These are phyloP conservation scores for Chamaenerion angustifolium DNA, from an alignment of 345 rosid species.

Conservation along the genomic window DNA sequence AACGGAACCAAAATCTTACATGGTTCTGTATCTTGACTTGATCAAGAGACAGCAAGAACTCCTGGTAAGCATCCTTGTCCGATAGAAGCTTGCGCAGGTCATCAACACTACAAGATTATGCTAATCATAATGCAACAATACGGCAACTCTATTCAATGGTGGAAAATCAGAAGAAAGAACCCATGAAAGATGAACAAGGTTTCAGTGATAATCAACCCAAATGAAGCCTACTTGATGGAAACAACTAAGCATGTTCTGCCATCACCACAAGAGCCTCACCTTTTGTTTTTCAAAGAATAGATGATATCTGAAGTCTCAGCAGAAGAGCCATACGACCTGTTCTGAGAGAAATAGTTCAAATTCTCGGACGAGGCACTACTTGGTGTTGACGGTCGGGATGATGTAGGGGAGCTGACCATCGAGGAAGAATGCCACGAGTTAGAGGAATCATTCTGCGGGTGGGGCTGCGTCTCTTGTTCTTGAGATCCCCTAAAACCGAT, in stretches of 20 bases:
- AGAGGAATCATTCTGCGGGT: conserved; percentile 39
- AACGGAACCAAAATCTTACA: conserved; percentile 27
- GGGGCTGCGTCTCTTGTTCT: conserved; percentile 55
- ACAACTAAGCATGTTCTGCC: neutral
- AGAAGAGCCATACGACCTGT: conserved; percentile 53
- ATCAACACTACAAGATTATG: conserved; percentile 41
- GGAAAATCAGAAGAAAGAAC: too few relatives aligned
- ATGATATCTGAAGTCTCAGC: conserved; percentile 64
- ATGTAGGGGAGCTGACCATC: conserved; percentile 33
- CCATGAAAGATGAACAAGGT: too few relatives aligned
- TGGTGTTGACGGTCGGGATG: conserved; percentile 52
- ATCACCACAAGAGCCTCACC: conserved; percentile 18
- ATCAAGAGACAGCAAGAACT: conserved; percentile 64
- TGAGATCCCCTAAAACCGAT: conserved; percentile 41
- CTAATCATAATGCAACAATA: conserved; percentile 1
- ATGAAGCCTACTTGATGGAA: too few relatives aligned
- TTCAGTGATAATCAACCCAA: too few relatives aligned
- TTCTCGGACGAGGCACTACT: conserved; percentile 22
- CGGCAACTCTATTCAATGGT: too few relatives aligned
- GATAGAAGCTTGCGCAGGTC: conserved; percentile 71
- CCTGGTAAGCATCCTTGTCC: conserved; percentile 77
- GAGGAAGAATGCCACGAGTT: conserved; percentile 79
- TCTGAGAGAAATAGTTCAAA: conserved; percentile 21
- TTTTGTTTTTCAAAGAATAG: conserved; percentile 50
- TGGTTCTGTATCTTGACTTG: conserved; percentile 82